phyloP scores from a whole-genome alignment of 2,329 filamentous ascomycete genomes.

The Calonectria crousiana region DNA sequence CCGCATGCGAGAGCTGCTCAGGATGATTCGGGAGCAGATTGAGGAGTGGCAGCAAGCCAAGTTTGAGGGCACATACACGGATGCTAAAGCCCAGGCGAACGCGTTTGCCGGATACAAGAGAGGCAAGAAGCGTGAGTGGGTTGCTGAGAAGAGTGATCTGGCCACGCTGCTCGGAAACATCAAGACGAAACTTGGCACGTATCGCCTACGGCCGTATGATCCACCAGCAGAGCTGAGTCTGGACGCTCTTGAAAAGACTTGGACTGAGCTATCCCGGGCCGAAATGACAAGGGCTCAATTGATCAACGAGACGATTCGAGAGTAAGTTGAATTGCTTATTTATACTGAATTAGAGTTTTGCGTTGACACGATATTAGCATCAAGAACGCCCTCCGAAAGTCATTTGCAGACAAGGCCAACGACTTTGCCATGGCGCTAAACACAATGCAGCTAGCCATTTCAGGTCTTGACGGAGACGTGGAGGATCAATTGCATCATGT shows the following conservation, averaged over 20 bases:
- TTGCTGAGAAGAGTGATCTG: conserved; percentile 96
- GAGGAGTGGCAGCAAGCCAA: conserved; percentile 81
- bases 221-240: conserved; percentile 86
- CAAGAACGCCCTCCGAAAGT: conserved; percentile 92
- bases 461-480: conserved; percentile 95
- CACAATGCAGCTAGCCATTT: conserved; percentile 94
- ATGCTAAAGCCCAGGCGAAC: conserved; percentile 88
- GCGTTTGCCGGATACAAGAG: conserved; percentile 92
- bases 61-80: conserved; percentile 91
- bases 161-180: conserved; percentile 96
- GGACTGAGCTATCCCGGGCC: conserved; percentile 81
- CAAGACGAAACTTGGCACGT: conserved; percentile 98
- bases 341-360: not conserved
- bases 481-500: conserved; percentile 95
- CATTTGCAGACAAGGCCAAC: conserved; percentile 98
- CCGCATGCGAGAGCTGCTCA: conserved; percentile 86
- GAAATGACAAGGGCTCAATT: conserved; percentile 91
- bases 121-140: conserved; percentile 92
- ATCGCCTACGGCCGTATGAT: conserved; percentile 90
- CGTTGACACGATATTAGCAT: conserved; percentile 69
- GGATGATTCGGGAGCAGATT: conserved; percentile 79
- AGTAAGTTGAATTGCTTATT: conserved; percentile 65
- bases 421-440: conserved; percentile 96
- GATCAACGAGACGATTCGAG: conserved; percentile 98
- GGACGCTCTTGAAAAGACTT: conserved; percentile 85